Evolutionary conservation across 257 asterid genomes (phyloP).

Genomic region (Linderniella brevidens): DNA sequence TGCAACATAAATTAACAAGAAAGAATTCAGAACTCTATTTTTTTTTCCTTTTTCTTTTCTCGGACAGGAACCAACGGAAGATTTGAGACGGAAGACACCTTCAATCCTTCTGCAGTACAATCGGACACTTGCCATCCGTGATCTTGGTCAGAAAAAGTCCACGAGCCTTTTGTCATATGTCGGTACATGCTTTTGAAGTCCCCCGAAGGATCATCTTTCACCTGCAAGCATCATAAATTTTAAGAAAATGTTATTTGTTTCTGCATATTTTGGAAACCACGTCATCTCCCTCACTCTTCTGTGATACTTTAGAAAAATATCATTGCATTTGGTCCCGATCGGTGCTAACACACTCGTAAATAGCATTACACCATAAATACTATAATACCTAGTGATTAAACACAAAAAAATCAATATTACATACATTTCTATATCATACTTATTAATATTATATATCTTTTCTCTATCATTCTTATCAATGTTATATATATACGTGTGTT

Average conservation of each 20-base stretch:
- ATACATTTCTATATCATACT: no score
- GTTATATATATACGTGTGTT: no score
- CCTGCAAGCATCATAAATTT: slow-evolving; percentile 19
- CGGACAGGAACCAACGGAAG: not conserved
- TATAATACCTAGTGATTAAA: no score
- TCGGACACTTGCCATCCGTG: slow-evolving; percentile 97
- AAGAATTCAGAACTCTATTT: not conserved
- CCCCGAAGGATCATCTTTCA: slow-evolving; percentile 66
- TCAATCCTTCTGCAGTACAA: slow-evolving; percentile 86
- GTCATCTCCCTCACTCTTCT: not conserved
- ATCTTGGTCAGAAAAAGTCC: slow-evolving; percentile 95
- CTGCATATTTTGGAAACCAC: not conserved
- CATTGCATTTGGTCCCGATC: no score
- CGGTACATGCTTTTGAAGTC: slow-evolving; percentile 67
- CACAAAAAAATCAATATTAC: no score
- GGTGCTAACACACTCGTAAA: no score
- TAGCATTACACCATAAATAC: no score
- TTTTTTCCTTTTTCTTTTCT: no score
- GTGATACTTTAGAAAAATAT: no score
- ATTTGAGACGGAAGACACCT: slow-evolving; percentile 38
- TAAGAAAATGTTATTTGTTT: not conserved
- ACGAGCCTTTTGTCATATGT: slow-evolving; percentile 74
- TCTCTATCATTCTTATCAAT: no score
- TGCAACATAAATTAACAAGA: slow-evolving; percentile 9
- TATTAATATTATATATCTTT: no score